Percentiles rank a stretch among this genome's conserved stretches.
These are phyloP conservation scores for Helianthus annuus DNA, from an alignment of 129 eudicot genomes.

Conservation along the genomic window HanXRQr2.0-SUNRISE NC_035436.2:199893283-199893782, in stretches of 20 bases:
- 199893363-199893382: conserved; percentile 97
- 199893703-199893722: conserved; percentile 90
- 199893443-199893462: background rate
- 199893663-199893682: conserved; percentile 96
- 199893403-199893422: conserved; percentile 79
- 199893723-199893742: conserved; percentile 94
- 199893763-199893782: conserved; percentile 74
- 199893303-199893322: conserved; percentile 54
- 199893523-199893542: conserved; percentile 99
- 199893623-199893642: background rate
- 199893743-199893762: conserved; percentile 85
- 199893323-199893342: conserved; percentile 95
- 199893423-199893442: background rate
- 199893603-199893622: background rate
- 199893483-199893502: conserved; percentile 89
- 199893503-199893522: conserved; percentile 96
- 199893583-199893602: background rate
- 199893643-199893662: conserved; percentile 49
- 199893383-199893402: conserved; percentile 92
- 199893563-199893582: conserved; percentile 56
- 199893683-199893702: conserved; percentile 98
- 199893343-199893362: conserved; percentile 97
- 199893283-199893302: background rate
- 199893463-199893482: background rate
- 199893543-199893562: conserved; percentile 97